Evolutionary conservation across 2,329 filamentous ascomycete genomes (phyloP).

Genomic region (Neonectria coccinea): DNA sequence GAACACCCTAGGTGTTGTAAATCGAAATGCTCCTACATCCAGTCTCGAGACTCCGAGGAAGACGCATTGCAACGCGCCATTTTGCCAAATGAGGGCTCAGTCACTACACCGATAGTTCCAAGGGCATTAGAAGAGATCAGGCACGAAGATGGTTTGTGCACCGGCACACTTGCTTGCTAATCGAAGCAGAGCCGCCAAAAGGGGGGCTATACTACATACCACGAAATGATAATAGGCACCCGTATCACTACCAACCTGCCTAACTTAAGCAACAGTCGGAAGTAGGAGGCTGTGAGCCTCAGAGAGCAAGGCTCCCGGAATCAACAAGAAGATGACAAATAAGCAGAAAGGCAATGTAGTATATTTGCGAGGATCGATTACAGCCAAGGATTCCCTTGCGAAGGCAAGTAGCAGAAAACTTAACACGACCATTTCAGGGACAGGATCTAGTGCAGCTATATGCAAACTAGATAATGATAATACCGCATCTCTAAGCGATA

Average conservation of each 20-base stretch:
- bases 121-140: not conserved
- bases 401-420: too few relatives aligned
- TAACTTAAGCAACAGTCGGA: not conserved
- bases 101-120: not conserved
- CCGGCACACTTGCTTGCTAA: too few relatives aligned
- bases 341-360: too few relatives aligned
- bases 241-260: not conserved
- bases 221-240: not conserved
- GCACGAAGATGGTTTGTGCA: not conserved
- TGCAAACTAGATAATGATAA: too few relatives aligned
- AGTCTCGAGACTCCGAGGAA: not conserved
- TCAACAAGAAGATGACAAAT: not conserved
- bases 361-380: too few relatives aligned
- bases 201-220: not conserved
- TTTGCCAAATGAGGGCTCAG: not conserved
- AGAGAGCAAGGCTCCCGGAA: not conserved
- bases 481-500: too few relatives aligned
- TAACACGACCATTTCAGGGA: too few relatives aligned
- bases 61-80: not conserved
- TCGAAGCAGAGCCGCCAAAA: not conserved
- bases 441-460: too few relatives aligned
- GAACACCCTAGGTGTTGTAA: not conserved
- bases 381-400: too few relatives aligned
- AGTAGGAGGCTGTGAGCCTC: not conserved
- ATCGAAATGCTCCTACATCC: slow-evolving; percentile 9